Base-by-base conservation (phyloP, 805 yeast species). In the Wickerhamomyces kurtzmanii region DNA sequence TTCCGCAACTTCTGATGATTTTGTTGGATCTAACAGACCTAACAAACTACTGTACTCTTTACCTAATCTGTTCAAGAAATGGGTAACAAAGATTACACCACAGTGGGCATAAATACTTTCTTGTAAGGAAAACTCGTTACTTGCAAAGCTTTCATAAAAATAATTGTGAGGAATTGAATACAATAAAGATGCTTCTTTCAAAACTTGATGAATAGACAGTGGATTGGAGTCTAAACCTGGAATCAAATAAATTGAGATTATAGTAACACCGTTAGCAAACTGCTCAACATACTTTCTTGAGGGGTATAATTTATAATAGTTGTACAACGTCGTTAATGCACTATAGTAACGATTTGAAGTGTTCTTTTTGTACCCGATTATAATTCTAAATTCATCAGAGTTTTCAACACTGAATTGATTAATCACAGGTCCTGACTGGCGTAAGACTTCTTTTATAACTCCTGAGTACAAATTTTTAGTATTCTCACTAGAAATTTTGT, bases 61-160 rank as follows among this genome's bases (percentile, higher is more conserved):
- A 17, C 97, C 96, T 49, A 89, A 68, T 50, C 97, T 71, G 63
- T 91, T 91, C 55, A 89, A 69, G 61, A 89, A 91, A 57, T 91
- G 97, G 20, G 94, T 79, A 28, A 85, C 94, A 51, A 91, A 89
- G 36, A 85, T 82, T 24, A 82, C 79, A 44, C 89, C 94, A 54
- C 86, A 80, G 54, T 89, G 97, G 24, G 96, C 93, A 52, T 91
- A 91, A 32, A 86, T 78, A 25, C 87, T 75, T 59, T 91, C 98
- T 59, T 89, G 97, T 42, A 93, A 75, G 2, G 96, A 86, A 55
- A 89, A 68, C 40, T 75, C 75, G 30, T 89, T 80, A 28, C 63
- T 53, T 36, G 79, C 75, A 49, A 87, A 87, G 32, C 75, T 65
- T 29, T 68, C 67, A 42, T 75, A 76, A 65, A 87, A 89, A 42